Conservation (phyloP, 1,284 basidiomycete genomes). For the Coniferiporia sulphurascens region DNA sequence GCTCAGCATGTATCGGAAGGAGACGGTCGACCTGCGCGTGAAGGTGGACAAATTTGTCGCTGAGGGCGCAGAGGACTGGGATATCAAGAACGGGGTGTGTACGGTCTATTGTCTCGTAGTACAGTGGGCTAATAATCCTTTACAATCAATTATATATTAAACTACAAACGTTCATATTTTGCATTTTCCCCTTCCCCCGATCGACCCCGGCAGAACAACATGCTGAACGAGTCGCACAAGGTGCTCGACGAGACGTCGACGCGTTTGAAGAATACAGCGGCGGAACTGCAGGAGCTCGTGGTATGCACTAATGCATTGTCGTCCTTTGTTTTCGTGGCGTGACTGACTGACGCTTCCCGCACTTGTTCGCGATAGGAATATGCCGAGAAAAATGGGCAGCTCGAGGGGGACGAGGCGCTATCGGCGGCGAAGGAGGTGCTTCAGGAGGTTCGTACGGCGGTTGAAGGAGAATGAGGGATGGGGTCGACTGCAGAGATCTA, state of each 20-base stretch:
- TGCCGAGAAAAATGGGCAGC: constrained; percentile 19
- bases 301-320: constrained; percentile 52
- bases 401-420: constrained; percentile 49
- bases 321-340: constrained; percentile 7
- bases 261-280: constrained; percentile 56
- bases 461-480: not conserved
- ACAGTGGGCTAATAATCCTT: not conserved
- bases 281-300: constrained; percentile 63
- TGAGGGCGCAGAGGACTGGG: constrained; percentile 70
- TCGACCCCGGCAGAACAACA: constrained; percentile 46
- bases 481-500: too few relatives aligned
- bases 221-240: constrained; percentile 75
- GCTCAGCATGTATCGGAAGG: constrained; percentile 61
- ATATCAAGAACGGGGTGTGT: constrained; percentile 77
- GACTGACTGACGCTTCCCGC: not conserved
- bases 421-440: constrained; percentile 56
- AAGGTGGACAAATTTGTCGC: constrained; percentile 62
- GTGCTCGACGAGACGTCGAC: constrained; percentile 69
- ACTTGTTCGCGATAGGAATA: not conserved
- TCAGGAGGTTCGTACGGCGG: constrained; percentile 35
- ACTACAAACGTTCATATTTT: not conserved
- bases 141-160: not conserved
- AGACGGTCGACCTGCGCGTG: constrained; percentile 54
- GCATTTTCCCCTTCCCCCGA: not conserved
- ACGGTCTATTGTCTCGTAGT: not conserved